These are phyloP conservation scores for Magnaporthiopsis rhizophila DNA, from an alignment of 2,329 filamentous ascomycete genomes.

Conservation along the genomic window DNA sequence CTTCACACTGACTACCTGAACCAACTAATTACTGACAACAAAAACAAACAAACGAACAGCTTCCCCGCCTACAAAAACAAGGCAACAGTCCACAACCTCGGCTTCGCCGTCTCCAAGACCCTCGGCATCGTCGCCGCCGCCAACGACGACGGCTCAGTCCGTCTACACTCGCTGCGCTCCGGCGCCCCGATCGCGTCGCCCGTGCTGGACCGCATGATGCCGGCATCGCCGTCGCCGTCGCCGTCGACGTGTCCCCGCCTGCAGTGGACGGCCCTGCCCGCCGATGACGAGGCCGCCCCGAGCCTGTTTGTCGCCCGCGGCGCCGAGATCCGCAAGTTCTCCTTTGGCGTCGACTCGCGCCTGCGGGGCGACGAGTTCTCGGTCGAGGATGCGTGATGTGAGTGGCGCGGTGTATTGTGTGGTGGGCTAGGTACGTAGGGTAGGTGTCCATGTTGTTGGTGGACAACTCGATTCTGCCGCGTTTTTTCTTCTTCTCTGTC, in stretches of 20 bases:
- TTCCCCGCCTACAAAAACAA: conserved; percentile 45
- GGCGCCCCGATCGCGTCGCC: conserved; percentile 22
- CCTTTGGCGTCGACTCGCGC: conserved; percentile 25
- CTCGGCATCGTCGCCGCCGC: conserved; percentile 45
- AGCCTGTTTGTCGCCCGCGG: conserved; percentile 40
- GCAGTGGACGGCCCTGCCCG: conserved; percentile 24
- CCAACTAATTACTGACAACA: neutral
- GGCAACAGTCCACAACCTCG: conserved; percentile 26
- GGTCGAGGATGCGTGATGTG: neutral
- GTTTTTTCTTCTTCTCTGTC: too few species aligned
- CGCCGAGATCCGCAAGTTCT: conserved; percentile 31
- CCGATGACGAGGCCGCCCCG: conserved; percentile 32
- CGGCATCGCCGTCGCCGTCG: neutral
- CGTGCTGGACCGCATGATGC: neutral
- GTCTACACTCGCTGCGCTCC: conserved; percentile 40
- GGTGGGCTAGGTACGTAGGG: too few species aligned
- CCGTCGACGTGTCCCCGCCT: conserved; percentile 2
- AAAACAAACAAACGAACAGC: neutral
- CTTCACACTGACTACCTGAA: too few species aligned
- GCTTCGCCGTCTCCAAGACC: conserved; percentile 45
- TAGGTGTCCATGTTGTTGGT: neutral
- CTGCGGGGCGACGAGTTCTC: neutral
- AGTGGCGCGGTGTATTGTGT: too few species aligned
- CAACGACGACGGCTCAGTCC: conserved; percentile 40
- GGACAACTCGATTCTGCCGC: too few species aligned